Percentiles rank a stretch among this genome's conserved stretches.
Evolutionary conservation across 345 rosid genomes (phyloP).

Genomic region (Eucalyptus polybractea): DNA sequence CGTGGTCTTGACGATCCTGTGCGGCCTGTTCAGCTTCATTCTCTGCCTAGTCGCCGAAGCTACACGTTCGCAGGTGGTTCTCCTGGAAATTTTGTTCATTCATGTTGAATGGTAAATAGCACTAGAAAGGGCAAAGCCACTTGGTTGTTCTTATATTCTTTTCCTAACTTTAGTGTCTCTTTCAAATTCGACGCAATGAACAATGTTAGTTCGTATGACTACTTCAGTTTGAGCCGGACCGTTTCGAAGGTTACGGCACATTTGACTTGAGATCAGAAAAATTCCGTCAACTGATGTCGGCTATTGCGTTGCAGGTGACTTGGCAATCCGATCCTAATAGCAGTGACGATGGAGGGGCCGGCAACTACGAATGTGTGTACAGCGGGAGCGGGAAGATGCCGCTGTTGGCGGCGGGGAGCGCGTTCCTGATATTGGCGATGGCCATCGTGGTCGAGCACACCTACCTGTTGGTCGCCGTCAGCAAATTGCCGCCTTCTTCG

Average conservation of each 20-base stretch:
- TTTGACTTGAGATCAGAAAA: not conserved
- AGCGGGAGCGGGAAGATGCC: constrained; percentile 66
- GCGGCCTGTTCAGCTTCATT: constrained; percentile 66
- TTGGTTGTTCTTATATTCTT: too few relatives aligned
- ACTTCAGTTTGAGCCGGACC: not conserved
- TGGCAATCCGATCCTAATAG: constrained; percentile 13
- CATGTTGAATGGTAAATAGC: not conserved
- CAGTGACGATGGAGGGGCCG: not conserved
- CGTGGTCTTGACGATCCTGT: constrained; percentile 40
- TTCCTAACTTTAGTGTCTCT: not conserved
- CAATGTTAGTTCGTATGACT: not conserved
- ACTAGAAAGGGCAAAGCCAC: not conserved
- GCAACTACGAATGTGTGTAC: constrained; percentile 41
- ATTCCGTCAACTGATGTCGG: not conserved
- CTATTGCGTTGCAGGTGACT: constrained; percentile 22
- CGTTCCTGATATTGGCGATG: constrained; percentile 52
- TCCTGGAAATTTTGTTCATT: not conserved
- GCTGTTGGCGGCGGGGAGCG: constrained; percentile 39
- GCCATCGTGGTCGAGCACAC: constrained; percentile 62
- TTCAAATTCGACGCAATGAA: not conserved
- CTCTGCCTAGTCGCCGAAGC: constrained; percentile 88
- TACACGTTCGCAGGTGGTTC: constrained; percentile 64
- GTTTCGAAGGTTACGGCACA: not conserved
- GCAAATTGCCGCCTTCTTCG: constrained; percentile 40
- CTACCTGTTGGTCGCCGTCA: constrained; percentile 55